Percentiles rank a stretch among this genome's conserved stretches.
These are phyloP conservation scores for Torulaspora globosa DNA, from an alignment of 1,139 yeast genomes.

Conservation along the genomic window DNA sequence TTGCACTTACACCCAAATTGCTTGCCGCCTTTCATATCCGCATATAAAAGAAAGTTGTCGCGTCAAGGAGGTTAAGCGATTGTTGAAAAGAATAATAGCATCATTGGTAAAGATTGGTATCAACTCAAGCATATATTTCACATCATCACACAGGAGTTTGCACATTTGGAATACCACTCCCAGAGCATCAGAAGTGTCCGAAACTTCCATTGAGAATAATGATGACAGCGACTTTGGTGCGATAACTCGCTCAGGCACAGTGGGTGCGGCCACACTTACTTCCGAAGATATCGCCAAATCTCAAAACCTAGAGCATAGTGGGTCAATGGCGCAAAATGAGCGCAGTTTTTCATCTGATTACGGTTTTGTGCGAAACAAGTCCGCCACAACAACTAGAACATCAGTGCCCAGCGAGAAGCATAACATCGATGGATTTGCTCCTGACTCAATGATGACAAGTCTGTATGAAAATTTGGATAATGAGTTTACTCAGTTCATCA, in stretches of 20 bases:
- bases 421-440: not conserved
- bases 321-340: not conserved
- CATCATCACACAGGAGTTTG: conserved; percentile 26
- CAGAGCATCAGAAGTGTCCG: conserved; percentile 11
- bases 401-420: conserved; percentile 12
- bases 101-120: conserved; percentile 57
- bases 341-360: conserved; percentile 2
- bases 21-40: conserved; percentile 49
- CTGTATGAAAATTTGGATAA: conserved; percentile 17
- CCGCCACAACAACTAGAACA: conserved; percentile 15
- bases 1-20: conserved; percentile 46
- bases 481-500: conserved; percentile 16
- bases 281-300: not conserved
- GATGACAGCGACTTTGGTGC: conserved; percentile 4
- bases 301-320: not conserved
- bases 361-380: conserved; percentile 11
- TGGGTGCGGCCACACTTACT: conserved; percentile 12
- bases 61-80: conserved; percentile 45
- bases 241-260: conserved; percentile 4
- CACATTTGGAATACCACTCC: conserved; percentile 8
- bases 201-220: conserved; percentile 5
- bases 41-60: conserved; percentile 47
- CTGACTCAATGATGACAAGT: conserved; percentile 11
- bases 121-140: conserved; percentile 53
- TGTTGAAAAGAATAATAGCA: conserved; percentile 48